Conservation (phyloP, 768 basidiomycete genomes). For the Phallus indusiatus region DNA sequence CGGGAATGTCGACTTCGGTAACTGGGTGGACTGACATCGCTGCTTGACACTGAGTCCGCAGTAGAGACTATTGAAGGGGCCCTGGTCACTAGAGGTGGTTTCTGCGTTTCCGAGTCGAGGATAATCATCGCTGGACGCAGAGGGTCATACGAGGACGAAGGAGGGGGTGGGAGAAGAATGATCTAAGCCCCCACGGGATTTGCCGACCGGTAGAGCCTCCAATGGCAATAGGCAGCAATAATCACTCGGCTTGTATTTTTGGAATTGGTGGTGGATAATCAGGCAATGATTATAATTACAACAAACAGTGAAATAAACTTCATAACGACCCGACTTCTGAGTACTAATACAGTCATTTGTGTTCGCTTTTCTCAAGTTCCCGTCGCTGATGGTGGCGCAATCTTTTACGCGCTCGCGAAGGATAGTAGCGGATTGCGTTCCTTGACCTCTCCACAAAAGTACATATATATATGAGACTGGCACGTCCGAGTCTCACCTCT, state of each 20-base stretch:
- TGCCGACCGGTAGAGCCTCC: background rate
- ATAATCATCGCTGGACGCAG: slow-evolving; percentile 5
- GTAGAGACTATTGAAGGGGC: background rate
- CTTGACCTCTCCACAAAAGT: background rate
- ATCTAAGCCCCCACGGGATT: background rate
- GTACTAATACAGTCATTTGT: background rate
- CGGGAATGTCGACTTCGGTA: slow-evolving; percentile 1
- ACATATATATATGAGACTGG: background rate
- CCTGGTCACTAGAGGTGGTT: background rate
- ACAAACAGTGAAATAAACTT: background rate
- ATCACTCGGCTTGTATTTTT: too few species aligned
- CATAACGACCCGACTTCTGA: background rate
- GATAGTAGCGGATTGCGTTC: background rate
- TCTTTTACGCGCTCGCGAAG: background rate
- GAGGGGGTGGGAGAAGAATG: background rate
- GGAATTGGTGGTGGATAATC: too few species aligned
- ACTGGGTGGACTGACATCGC: slow-evolving; percentile 5
- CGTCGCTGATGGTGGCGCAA: background rate
- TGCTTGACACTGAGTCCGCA: background rate
- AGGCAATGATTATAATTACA: too few species aligned
- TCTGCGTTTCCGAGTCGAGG: slow-evolving; percentile 4
- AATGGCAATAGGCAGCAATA: too few species aligned
- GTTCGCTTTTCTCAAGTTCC: background rate
- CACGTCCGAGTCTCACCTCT: background rate
- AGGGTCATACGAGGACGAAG: background rate